Base-by-base conservation (phyloP, 192 early-diverging fungal genomes). In the Cladochytrium replicatum region DNA sequence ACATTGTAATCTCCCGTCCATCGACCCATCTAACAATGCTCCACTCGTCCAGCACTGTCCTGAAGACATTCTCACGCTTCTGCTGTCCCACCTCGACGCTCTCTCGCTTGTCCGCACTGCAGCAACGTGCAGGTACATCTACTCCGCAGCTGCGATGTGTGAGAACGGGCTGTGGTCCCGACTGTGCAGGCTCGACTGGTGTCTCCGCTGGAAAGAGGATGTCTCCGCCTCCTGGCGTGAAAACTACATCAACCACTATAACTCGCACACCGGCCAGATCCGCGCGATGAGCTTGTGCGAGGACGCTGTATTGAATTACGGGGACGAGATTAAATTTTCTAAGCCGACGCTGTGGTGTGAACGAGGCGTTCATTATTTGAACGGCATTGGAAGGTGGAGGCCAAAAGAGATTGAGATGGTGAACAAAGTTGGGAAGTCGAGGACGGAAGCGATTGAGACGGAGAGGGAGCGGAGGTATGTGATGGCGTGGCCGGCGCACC, bases 401-500 rank as follows among this genome's bases (percentile, higher is more conserved):
- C n/a, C n/a, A n/a, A n/a, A n/a, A n/a, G n/a, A n/a, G n/a, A n/a
- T n/a, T n/a, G n/a, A n/a, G n/a, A n/a, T n/a, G n/a, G n/a, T n/a
- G n/a, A n/a, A n/a, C n/a, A n/a, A n/a, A n/a, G n/a, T n/a, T n/a
- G n/a, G n/a, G n/a, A n/a, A n/a, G n/a, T n/a, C n/a, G n/a, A n/a
- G n/a, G n/a, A n/a, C n/a, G n/a, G n/a, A n/a, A n/a, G n/a, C n/a
- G n/a, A n/a, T n/a, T n/a, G n/a, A n/a, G n/a, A 37, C 13, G 34
- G 17, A 37, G 13, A 13, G 17, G 13, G 13, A 37, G 8, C 54
- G 44, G 6, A 41, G 17, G 1, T 57, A 62, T 37, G 41, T 62
- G 13, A 26, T 54, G 2, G 62, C 62, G 8, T 64, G 62, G 62
- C 62, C 62, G 4, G 21, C 29, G 8, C 48, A 64, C 25, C 58